phyloP scores from a whole-genome alignment of 306 rosid genomes.

The Cicer pinnatifidum region DNA sequence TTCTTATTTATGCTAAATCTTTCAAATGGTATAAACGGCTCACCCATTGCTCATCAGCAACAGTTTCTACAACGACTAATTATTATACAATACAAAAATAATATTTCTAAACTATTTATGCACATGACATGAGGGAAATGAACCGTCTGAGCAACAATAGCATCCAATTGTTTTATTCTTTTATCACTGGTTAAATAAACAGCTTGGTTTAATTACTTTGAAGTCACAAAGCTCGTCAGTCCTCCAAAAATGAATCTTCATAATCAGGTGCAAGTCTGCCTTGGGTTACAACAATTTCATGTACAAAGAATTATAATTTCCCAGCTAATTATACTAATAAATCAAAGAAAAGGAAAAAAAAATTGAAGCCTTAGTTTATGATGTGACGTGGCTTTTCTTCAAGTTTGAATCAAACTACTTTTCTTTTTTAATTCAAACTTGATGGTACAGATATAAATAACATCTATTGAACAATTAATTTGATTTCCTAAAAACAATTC shows the following conservation, averaged over 20 bases:
- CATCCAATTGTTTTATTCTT: conserved; percentile 16
- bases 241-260: conserved; percentile 21
- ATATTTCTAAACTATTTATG: conserved; percentile 8
- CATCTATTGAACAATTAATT: conserved; percentile 53
- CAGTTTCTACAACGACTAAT: neutral
- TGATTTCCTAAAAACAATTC: conserved; percentile 34
- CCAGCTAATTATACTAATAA: conserved; percentile 34
- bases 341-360: neutral
- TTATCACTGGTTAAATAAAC: conserved; percentile 1
- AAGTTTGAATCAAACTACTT: conserved; percentile 43
- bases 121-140: conserved; percentile 16
- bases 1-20: neutral
- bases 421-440: conserved; percentile 30
- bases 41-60: neutral
- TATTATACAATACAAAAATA: conserved; percentile 29
- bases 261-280: conserved; percentile 35
- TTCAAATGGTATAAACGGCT: neutral
- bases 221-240: neutral
- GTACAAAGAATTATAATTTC: conserved; percentile 41
- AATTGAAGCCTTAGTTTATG: conserved; percentile 30
- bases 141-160: conserved; percentile 19
- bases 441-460: conserved; percentile 50
- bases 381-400: conserved; percentile 8
- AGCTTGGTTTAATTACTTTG: conserved; percentile 17
- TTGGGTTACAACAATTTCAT: conserved; percentile 38